Evolutionary conservation across 169 alveolate species (phyloP), one percentile per base, ranked within the genome.

Genomic region (Eimeria zaria): DNA sequence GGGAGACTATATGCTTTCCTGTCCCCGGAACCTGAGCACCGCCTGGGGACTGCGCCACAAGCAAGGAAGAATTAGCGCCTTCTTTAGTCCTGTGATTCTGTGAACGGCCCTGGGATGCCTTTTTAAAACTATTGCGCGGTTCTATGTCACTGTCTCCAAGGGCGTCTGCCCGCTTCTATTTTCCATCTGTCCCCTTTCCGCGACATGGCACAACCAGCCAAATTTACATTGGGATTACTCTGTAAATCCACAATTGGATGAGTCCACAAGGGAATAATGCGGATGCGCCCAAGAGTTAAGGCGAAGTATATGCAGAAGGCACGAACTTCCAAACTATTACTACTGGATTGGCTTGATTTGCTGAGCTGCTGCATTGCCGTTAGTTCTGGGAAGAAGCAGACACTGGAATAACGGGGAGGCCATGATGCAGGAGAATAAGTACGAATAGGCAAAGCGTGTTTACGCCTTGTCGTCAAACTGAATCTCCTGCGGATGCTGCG

Each of bases 181-280:
- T 39, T 60, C 39, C 58, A 74, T 8, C 62, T 1, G 85, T 22
- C 85, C 62, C 58, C 60, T 12, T 74, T 1, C 60, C 85, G 39
- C 60, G 85, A 74, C 85, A 41, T 46, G 53, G 33, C 58, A 5
- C 36, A 39, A 44, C 7, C 22, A 8, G 3, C 41, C 9, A 30
- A 60, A 74, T 18, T 73, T 71, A 51, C 64, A 24, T 81, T 71
- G 16, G 73, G 73, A 81, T 46, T 81, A 81, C 73, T 20, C 48
- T 5, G 48, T 53, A 53, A 81, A 30, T 81, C 51, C 89, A 48
- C 27, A n/a, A 48, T 48, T 81, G 53, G 69, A 53, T 81, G 89
- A 71, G 73, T 30, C 39, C 51, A 1, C 33, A 30, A 33, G 14
- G 16, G 64, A 11, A 30, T 48, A 46, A n/a, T 3, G n/a, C 89